Conservation (phyloP, 495 filamentous ascomycete species). For the Margaritispora aquatica region DNA sequence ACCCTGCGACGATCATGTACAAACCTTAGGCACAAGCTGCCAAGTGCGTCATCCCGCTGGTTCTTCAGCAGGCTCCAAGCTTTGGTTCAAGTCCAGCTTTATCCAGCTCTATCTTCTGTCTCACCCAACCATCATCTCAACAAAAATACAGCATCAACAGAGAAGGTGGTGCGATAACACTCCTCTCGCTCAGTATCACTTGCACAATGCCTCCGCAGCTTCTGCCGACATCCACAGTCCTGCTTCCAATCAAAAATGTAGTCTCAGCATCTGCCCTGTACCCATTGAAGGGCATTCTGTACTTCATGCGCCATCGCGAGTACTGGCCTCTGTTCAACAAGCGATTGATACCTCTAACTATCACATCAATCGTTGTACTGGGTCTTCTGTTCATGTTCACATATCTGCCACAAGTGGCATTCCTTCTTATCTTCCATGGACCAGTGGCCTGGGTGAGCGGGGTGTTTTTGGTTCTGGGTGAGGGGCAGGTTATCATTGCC, state of each 20-base stretch:
- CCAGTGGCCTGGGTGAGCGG: slow-evolving; percentile 72
- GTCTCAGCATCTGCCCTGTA: slow-evolving; percentile 22
- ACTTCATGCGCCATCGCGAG: slow-evolving; percentile 58
- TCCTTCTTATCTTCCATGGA: slow-evolving; percentile 79
- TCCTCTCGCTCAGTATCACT: background rate
- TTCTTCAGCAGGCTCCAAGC: too few relatives aligned
- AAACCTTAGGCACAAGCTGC: background rate
- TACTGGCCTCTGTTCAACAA: slow-evolving; percentile 63
- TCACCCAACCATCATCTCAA: background rate
- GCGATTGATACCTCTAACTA: slow-evolving; percentile 62
- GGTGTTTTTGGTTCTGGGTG: slow-evolving; percentile 71
- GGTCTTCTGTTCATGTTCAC: slow-evolving; percentile 74
- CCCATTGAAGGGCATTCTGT: slow-evolving; percentile 22
- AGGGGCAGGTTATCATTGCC: slow-evolving; percentile 73
- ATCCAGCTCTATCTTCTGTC: too few relatives aligned
- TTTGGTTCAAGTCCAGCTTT: too few relatives aligned
- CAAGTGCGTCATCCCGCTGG: background rate
- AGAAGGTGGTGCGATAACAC: background rate
- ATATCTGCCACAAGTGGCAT: slow-evolving; percentile 79
- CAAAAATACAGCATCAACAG: too few relatives aligned
- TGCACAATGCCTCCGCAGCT: background rate
- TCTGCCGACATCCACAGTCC: background rate
- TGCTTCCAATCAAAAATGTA: slow-evolving; percentile 17
- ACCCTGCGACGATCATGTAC: background rate
- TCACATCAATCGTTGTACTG: slow-evolving; percentile 68